Evolutionary conservation across 2,329 filamentous ascomycete genomes (phyloP), one percentile per base, ranked within the genome.

Genomic region (Clarireedia hainanense): DNA sequence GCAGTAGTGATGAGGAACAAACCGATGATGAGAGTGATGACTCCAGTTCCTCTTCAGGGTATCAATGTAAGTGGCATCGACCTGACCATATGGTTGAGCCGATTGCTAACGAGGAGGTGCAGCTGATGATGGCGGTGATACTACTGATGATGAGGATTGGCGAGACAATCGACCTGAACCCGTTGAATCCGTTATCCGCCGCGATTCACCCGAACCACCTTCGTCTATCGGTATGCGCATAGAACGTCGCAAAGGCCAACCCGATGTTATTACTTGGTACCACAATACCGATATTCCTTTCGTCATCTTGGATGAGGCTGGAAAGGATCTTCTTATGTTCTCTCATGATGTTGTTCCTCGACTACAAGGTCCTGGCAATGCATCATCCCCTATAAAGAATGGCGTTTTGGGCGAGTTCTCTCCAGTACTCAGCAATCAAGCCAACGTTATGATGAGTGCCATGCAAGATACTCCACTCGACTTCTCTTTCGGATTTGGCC

Each of bases 371-470:
- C 27, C 27, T 30, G 27, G 27, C 6, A 55, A 36, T 39, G 23
- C 26, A 23, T 45, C 45, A 30, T 52, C 36, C 17, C 34, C 52
- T 4, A 47, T 58, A 34, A 53, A 43, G 39, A 53, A 53, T 34
- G 51, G 51, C 20, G 47, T 43, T 12, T 53, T 58, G 34, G 50
- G 50, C 34, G 51, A 59, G 20, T 52, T 57, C 36, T 68, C 66
- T 52, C 82, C 85, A 15, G 81, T 88, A 65, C 72, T 86, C 58
- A 82, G 77, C 67, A 84, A 86, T 57, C 81, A 83, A 17, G 83
- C 84, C 55, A 87, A 89, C 57, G 78, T 91, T 61, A 91, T 91
- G 87, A 83, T 91, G 73, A 85, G 85, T 49, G 67, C 66, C 6
- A 73, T 83, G 70, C 79, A 79, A 61, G 57, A 46, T 39, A 34